A percentile compares a stretch with the other conserved stretches of the same genome.
phyloP scores from a whole-genome alignment of 2,329 filamentous ascomycete genomes.

The Nemania sp. region DNA sequence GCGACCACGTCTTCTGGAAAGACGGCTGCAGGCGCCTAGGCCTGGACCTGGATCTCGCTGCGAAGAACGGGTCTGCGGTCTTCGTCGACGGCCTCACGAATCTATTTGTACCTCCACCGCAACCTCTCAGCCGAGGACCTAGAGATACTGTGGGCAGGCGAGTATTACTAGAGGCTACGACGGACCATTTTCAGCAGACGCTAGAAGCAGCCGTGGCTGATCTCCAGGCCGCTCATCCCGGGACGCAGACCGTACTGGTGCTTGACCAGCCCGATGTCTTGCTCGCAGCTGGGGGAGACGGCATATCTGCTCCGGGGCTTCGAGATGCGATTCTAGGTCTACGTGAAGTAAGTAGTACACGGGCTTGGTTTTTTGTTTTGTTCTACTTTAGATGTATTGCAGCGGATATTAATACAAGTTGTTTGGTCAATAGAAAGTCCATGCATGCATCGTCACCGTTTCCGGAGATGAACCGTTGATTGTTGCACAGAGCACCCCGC shows the following conservation, averaged over 20 bases:
- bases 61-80: slow-evolving; percentile 61
- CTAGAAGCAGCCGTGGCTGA: slow-evolving; percentile 46
- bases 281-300: slow-evolving; percentile 59
- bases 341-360: slow-evolving; percentile 59
- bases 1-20: slow-evolving; percentile 78
- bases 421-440: slow-evolving; percentile 55
- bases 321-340: slow-evolving; percentile 60
- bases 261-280: slow-evolving; percentile 68
- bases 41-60: slow-evolving; percentile 67
- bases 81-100: slow-evolving; percentile 76
- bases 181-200: slow-evolving; percentile 44
- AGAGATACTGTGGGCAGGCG: slow-evolving; percentile 17
- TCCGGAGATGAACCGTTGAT: slow-evolving; percentile 76
- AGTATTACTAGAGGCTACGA: slow-evolving; percentile 38
- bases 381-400: slow-evolving; percentile 1
- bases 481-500: slow-evolving; percentile 58
- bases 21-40: slow-evolving; percentile 70
- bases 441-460: slow-evolving; percentile 68
- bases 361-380: not conserved
- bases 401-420: slow-evolving; percentile 30
- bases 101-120: slow-evolving; percentile 51
- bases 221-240: slow-evolving; percentile 31
- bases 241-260: slow-evolving; percentile 58
- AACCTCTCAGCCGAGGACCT: slow-evolving; percentile 5
- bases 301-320: slow-evolving; percentile 50